A percentile compares a stretch with the other conserved stretches of the same genome.
phyloP scores from a whole-genome alignment of 2,329 filamentous ascomycete species.

The Emergomyces africanus region DNA sequence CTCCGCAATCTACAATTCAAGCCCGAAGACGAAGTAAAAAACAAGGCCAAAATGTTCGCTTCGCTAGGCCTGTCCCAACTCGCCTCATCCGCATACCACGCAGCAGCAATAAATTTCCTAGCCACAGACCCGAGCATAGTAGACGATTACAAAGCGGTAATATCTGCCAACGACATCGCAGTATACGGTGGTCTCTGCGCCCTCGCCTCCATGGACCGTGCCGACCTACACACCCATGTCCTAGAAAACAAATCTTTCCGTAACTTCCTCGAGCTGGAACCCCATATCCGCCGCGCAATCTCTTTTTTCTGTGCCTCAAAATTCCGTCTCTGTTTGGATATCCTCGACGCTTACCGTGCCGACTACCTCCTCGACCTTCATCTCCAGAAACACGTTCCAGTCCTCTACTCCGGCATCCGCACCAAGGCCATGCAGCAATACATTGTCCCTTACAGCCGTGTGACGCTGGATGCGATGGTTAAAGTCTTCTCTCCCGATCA shows the following conservation, averaged over 20 bases:
- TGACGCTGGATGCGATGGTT: conserved; percentile 68
- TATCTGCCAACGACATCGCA: conserved; percentile 77
- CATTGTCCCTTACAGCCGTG: conserved; percentile 76
- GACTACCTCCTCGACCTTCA: conserved; percentile 91
- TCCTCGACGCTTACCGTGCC: conserved; percentile 64
- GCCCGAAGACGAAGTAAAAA: conserved; percentile 45
- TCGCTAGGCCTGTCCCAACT: conserved; percentile 51
- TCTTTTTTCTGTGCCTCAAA: conserved; percentile 80
- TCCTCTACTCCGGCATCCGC: conserved; percentile 62
- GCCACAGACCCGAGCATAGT: conserved; percentile 45
- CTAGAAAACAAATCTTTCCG: conserved; percentile 74
- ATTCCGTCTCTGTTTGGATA: conserved; percentile 71
- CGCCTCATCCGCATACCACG: conserved; percentile 42
- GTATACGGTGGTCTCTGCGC: conserved; percentile 85
- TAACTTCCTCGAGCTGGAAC: conserved; percentile 79
- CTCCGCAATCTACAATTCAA: conserved; percentile 41
- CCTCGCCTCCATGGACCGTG: conserved; percentile 75
- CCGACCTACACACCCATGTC: conserved; percentile 59
- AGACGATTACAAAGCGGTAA: conserved; percentile 53
- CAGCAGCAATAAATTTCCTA: conserved; percentile 63
- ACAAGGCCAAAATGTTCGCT: conserved; percentile 51
- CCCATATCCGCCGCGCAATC: conserved; percentile 85
- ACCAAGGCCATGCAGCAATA: conserved; percentile 91
- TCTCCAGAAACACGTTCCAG: conserved; percentile 58
- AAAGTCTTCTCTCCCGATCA: conserved; percentile 52